These are phyloP conservation scores for Sungouiozyma ichnusensis DNA, from an alignment of 805 yeast species.

Conservation along the genomic window DNA sequence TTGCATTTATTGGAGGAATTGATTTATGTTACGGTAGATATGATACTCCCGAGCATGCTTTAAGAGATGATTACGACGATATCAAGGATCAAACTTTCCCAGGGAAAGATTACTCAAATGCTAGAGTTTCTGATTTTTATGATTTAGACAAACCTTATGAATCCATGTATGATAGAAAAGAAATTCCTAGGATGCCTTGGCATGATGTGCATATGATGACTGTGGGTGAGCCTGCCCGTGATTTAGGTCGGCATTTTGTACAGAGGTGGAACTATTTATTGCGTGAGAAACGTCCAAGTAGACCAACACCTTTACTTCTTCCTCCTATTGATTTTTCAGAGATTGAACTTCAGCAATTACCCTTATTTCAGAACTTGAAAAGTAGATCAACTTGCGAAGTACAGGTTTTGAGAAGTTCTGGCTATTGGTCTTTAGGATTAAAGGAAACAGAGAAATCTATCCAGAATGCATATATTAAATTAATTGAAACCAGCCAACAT, in stretches of 20 bases:
- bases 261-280: constrained; percentile 94
- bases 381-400: constrained; percentile 83
- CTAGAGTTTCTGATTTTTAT: constrained; percentile 80
- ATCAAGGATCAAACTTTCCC: constrained; percentile 59
- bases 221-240: constrained; percentile 90
- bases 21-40: constrained; percentile 93
- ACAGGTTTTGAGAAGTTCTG: constrained; percentile 80
- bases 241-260: constrained; percentile 84
- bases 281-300: constrained; percentile 88
- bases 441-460: constrained; percentile 79
- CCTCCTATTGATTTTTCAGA: constrained; percentile 85
- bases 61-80: constrained; percentile 61
- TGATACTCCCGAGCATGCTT: constrained; percentile 92
- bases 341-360: constrained; percentile 53
- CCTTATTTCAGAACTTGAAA: constrained; percentile 30
- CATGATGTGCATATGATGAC: constrained; percentile 97
- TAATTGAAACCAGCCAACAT: constrained; percentile 87
- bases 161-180: constrained; percentile 77
- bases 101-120: constrained; percentile 95
- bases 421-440: constrained; percentile 88
- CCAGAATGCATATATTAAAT: constrained; percentile 82
- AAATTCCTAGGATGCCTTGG: constrained; percentile 97
- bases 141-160: constrained; percentile 79
- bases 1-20: constrained; percentile 90
- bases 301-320: constrained; percentile 81